A percentile compares a stretch with the other conserved stretches of the same genome.
phyloP scores from a whole-genome alignment of 2,329 filamentous ascomycete genomes.

The Botrytis byssoidea region DNA sequence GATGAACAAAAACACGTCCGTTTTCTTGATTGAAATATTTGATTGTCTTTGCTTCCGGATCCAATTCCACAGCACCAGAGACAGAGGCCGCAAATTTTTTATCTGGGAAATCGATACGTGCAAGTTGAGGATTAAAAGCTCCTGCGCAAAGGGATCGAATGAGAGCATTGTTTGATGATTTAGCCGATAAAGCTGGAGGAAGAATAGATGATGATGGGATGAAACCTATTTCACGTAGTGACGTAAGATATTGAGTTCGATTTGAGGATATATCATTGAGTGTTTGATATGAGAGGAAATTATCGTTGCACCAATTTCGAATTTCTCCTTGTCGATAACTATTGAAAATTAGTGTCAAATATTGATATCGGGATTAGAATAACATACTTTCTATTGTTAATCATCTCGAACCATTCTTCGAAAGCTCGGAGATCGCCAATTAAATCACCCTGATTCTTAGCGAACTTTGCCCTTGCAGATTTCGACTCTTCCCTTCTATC shows the following conservation, averaged over 20 bases:
- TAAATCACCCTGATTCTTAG: slow-evolving; percentile 77
- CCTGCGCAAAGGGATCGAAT: slow-evolving; percentile 45
- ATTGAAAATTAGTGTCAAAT: slow-evolving; percentile 22
- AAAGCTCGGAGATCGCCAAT: slow-evolving; percentile 84
- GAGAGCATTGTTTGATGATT: slow-evolving; percentile 44
- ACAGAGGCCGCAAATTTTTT: slow-evolving; percentile 90
- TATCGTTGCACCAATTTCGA: slow-evolving; percentile 76
- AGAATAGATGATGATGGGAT: slow-evolving; percentile 46
- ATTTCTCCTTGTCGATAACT: slow-evolving; percentile 59
- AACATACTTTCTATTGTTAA: slow-evolving; percentile 49
- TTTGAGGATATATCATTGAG: slow-evolving; percentile 87
- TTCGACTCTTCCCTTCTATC: slow-evolving; percentile 82
- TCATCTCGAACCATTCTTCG: slow-evolving; percentile 74
- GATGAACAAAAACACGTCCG: slow-evolving; percentile 89
- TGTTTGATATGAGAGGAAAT: slow-evolving; percentile 80
- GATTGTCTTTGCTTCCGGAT: slow-evolving; percentile 88
- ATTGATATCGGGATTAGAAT: background rate
- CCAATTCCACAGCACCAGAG: slow-evolving; percentile 85
- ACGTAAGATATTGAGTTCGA: slow-evolving; percentile 78
- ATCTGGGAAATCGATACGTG: slow-evolving; percentile 88
- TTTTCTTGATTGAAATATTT: slow-evolving; percentile 88
- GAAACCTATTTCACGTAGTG: slow-evolving; percentile 83
- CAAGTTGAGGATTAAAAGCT: slow-evolving; percentile 72
- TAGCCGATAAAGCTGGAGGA: slow-evolving; percentile 45
- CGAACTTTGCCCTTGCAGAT: slow-evolving; percentile 72